phyloP scores from a whole-genome alignment of 176 grass and related monocot species.

The Calamus simplicifolius region DNA sequence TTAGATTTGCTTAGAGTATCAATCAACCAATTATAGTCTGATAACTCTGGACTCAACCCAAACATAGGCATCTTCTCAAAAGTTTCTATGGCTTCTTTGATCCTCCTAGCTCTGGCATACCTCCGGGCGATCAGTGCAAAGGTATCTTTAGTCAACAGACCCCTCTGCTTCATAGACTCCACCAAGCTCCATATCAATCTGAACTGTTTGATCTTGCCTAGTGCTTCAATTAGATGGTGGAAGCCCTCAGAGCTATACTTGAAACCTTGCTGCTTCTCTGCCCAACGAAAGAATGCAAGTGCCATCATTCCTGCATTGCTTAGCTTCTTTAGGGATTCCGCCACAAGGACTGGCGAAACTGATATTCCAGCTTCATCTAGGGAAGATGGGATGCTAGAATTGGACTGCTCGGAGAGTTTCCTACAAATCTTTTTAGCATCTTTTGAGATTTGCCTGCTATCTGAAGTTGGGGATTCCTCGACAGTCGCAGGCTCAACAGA shows the following conservation, averaged over 20 bases:
- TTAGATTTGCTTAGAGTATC: slow-evolving; percentile 55
- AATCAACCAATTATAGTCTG: slow-evolving; percentile 58
- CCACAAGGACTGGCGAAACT: slow-evolving; percentile 31
- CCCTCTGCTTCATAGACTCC: slow-evolving; percentile 38
- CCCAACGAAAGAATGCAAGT: slow-evolving; percentile 60
- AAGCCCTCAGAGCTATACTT: slow-evolving; percentile 36
- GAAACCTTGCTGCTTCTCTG: slow-evolving; percentile 56
- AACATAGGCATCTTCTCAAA: slow-evolving; percentile 52
- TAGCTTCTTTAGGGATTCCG: slow-evolving; percentile 47
- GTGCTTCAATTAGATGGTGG: slow-evolving; percentile 67
- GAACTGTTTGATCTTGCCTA: slow-evolving; percentile 74
- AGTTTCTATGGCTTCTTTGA: slow-evolving; percentile 49
- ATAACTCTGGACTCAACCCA: slow-evolving; percentile 36
- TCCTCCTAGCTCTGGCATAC: slow-evolving; percentile 42
- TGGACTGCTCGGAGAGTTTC: slow-evolving; percentile 22
- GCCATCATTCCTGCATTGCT: slow-evolving; percentile 49
- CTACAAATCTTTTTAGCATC: slow-evolving; percentile 40
- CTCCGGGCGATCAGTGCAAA: slow-evolving; percentile 46
- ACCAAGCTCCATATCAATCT: slow-evolving; percentile 55
- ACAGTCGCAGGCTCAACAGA: neutral
- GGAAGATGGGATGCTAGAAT: slow-evolving; percentile 2
- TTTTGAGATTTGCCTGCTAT: slow-evolving; percentile 1
- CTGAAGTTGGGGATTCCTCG: neutral
- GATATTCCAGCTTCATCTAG: slow-evolving; percentile 34
- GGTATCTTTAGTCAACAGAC: slow-evolving; percentile 48